These are phyloP conservation scores for Acorus calamus DNA, from an alignment of 106 monocot species.

Conservation along the genomic window DNA sequence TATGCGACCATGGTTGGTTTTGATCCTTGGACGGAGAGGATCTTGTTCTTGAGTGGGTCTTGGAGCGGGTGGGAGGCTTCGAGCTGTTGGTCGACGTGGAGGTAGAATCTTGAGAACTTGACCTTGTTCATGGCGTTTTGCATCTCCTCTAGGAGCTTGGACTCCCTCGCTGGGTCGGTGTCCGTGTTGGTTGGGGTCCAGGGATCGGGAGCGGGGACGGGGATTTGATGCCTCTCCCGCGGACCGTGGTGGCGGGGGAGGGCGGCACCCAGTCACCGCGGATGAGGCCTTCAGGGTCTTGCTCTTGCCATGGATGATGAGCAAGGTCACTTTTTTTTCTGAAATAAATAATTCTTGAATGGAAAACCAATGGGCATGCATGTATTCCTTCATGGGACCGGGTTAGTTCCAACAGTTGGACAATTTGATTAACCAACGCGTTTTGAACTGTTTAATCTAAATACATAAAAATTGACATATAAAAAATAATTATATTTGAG, in stretches of 20 bases:
- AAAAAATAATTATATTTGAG: too few relatives aligned
- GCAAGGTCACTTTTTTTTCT: too few relatives aligned
- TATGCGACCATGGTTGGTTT: constrained; percentile 39
- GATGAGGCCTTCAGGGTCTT: too few relatives aligned
- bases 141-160: constrained; percentile 31
- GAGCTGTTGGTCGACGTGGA: constrained; percentile 35
- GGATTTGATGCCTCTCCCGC: neutral
- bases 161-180: constrained; percentile 19
- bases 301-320: too few relatives aligned
- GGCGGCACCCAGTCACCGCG: constrained; percentile 29
- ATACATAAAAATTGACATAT: too few relatives aligned
- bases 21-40: neutral
- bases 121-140: constrained; percentile 27
- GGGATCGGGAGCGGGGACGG: constrained; percentile 4
- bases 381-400: too few relatives aligned
- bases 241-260: constrained; percentile 21
- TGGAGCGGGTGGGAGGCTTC: constrained; percentile 15
- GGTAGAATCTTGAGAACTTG: constrained; percentile 37
- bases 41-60: constrained; percentile 1
- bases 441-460: too few relatives aligned
- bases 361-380: too few relatives aligned
- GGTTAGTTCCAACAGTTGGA: too few relatives aligned
- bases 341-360: too few relatives aligned
- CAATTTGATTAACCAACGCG: too few relatives aligned
- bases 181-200: constrained; percentile 49